Conservation (phyloP, 208 protist genomes). For the Leishmania amazonensis region DNA sequence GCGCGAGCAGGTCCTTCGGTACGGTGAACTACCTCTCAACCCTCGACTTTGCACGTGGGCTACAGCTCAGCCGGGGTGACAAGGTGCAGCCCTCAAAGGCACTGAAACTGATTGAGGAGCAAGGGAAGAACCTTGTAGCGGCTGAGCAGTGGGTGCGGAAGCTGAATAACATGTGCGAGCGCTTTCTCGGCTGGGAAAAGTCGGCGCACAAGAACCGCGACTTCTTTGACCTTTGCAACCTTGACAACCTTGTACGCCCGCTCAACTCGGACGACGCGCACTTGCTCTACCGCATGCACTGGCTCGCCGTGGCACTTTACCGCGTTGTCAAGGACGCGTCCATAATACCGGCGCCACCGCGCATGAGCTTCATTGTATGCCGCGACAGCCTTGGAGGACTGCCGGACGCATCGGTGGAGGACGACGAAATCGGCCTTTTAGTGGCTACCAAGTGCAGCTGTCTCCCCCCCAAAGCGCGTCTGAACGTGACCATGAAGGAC, state of each 20-base stretch:
- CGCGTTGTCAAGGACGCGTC: slow-evolving; percentile 35
- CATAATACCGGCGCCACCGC: slow-evolving; percentile 45
- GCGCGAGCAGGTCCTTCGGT: not conserved
- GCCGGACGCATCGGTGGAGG: slow-evolving; percentile 30
- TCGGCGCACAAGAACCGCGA: slow-evolving; percentile 21
- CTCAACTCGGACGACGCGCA: slow-evolving; percentile 46
- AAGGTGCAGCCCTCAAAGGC: slow-evolving; percentile 12
- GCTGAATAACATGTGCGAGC: slow-evolving; percentile 57
- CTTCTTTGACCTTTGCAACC: slow-evolving; percentile 32
- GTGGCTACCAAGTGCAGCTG: slow-evolving; percentile 64
- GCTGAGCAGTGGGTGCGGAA: slow-evolving; percentile 28
- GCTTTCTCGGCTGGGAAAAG: slow-evolving; percentile 45
- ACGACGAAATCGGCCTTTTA: slow-evolving; percentile 48
- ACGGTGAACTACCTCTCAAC: slow-evolving; percentile 19
- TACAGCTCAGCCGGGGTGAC: slow-evolving; percentile 19
- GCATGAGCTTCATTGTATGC: slow-evolving; percentile 57
- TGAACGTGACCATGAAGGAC: slow-evolving; percentile 35
- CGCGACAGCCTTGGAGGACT: slow-evolving; percentile 14
- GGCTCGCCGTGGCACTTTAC: slow-evolving; percentile 49
- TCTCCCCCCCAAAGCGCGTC: slow-evolving; percentile 42
- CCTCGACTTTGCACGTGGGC: slow-evolving; percentile 12
- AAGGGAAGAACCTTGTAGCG: slow-evolving; percentile 35
- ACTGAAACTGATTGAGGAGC: slow-evolving; percentile 30
- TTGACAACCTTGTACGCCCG: slow-evolving; percentile 31
- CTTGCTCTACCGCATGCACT: slow-evolving; percentile 50